A percentile compares a stretch with the other conserved stretches of the same genome.
These are phyloP conservation scores for Alternaria sp. DNA, from an alignment of 2,329 filamentous ascomycete species.

Conservation along the genomic window DNA sequence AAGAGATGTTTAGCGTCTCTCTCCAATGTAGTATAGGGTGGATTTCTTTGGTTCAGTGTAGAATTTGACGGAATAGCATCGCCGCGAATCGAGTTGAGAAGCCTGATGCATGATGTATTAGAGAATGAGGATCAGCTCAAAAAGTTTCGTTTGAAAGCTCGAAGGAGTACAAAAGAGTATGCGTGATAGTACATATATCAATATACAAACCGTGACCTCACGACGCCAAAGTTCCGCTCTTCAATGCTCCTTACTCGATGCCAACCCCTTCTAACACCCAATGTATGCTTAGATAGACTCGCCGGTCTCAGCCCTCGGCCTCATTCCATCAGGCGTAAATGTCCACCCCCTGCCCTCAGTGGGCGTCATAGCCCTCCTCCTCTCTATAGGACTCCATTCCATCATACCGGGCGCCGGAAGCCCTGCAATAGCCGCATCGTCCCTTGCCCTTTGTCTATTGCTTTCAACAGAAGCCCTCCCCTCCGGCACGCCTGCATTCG, in stretches of 20 bases:
- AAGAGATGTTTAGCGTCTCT: too few species aligned
- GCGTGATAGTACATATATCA: neutral
- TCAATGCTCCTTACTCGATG: neutral
- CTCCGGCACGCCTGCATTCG: neutral
- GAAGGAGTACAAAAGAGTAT: accelerated
- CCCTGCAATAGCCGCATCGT: conserved; percentile 44
- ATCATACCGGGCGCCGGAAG: conserved; percentile 45
- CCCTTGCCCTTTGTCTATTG: conserved; percentile 36
- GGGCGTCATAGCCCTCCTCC: conserved; percentile 50
- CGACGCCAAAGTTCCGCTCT: neutral
- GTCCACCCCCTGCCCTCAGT: conserved; percentile 45
- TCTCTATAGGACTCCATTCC: conserved; percentile 52
- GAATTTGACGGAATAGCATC: neutral
- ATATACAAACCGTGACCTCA: neutral
- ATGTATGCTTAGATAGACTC: conserved; percentile 31
- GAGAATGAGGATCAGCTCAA: neutral
- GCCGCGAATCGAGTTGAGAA: neutral
- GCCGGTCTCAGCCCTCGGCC: conserved; percentile 49
- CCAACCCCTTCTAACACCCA: neutral
- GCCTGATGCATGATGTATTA: neutral
- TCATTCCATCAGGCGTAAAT: conserved; percentile 37
- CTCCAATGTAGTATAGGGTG: too few species aligned
- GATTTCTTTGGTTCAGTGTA: neutral
- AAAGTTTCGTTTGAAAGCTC: neutral
- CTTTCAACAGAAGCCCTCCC: neutral